Evolutionary conservation across 495 filamentous ascomycete genomes (phyloP), one percentile per base, ranked within the genome.

Genomic region (Hyaloscypha finlandica): DNA sequence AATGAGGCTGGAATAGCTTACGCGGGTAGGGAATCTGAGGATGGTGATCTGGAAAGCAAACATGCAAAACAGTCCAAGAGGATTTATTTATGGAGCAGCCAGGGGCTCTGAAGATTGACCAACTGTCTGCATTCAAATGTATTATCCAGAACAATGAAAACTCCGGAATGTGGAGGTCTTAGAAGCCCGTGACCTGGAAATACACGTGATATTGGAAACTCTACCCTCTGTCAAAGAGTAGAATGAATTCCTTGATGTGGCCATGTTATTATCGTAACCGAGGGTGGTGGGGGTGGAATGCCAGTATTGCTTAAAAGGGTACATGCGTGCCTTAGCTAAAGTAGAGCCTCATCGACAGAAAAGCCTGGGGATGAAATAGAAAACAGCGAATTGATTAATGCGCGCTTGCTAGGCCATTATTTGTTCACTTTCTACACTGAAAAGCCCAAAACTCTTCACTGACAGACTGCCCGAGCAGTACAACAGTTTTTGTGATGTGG

Each of bases 1-100:
- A 39, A 53, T 37, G 48, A 64, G 56, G 20, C n/a, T 55, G 32
- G 20, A 35, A 53, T 39, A 55, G 58, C 52, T 60, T 65, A 64
- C 62, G 65, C 57, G 66, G 32, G 60, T 61, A 59, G 25, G 48
- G 39, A 64, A 64, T 56, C 20, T 66, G 42, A 48, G 35, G 42
- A 31, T 58, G 39, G 59, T 61, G 54, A 66, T 65, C 42, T 56
- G 54, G 29, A 63, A 56, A 64, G 64, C 59, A 73, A 64, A 70
- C 59, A 67, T 66, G 62, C 59, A 60, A 71, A 69, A 68, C 53
- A 62, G 53, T 64, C 53, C 42, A 32, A 64, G 48, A 59, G 59
- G 57, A 32, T 35, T 62, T 70, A 71, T 68, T 71, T 74, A 74
- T 71, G 66, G 31, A 66, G 60, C 58, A 54, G 42, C 59, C 53